phyloP scores from a whole-genome alignment of 345 rosid species.

The Dipteronia dyeriana region DNA sequence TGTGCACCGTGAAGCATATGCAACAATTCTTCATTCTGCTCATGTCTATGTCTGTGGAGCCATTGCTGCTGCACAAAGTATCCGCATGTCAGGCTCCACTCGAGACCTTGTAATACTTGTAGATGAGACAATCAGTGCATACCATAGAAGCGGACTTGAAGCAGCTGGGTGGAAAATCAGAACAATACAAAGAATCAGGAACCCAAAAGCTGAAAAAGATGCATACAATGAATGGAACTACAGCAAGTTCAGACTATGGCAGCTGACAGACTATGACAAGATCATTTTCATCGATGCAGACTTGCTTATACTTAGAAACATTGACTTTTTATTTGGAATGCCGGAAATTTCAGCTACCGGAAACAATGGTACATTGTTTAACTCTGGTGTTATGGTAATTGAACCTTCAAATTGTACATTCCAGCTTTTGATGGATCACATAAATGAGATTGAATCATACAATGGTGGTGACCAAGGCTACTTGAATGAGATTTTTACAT shows the following conservation, averaged over 20 bases:
- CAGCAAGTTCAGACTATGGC: constrained; percentile 96
- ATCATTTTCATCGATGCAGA: constrained; percentile 94
- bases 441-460: constrained; percentile 80
- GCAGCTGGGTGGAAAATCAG: constrained; percentile 93
- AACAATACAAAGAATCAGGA: constrained; percentile 81
- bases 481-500: constrained; percentile 86
- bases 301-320: constrained; percentile 78
- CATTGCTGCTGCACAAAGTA: constrained; percentile 89
- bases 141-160: constrained; percentile 82
- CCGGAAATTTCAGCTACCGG: constrained; percentile 89
- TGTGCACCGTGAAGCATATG: constrained; percentile 79
- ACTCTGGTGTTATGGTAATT: constrained; percentile 87
- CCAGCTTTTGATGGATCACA: constrained; percentile 80
- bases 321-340: constrained; percentile 83
- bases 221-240: constrained; percentile 98
- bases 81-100: constrained; percentile 83
- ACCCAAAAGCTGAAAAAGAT: constrained; percentile 94
- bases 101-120: constrained; percentile 93
- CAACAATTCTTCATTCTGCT: constrained; percentile 93
- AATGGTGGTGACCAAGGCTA: constrained; percentile 95
- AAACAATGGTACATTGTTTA: constrained; percentile 81
- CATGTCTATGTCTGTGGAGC: constrained; percentile 93
- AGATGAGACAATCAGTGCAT: constrained; percentile 68
- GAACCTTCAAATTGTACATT: constrained; percentile 89
- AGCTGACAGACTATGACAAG: constrained; percentile 89